Evolutionary conservation across 2,329 filamentous ascomycete genomes (phyloP).

Genomic region (Colletotrichum filicis): DNA sequence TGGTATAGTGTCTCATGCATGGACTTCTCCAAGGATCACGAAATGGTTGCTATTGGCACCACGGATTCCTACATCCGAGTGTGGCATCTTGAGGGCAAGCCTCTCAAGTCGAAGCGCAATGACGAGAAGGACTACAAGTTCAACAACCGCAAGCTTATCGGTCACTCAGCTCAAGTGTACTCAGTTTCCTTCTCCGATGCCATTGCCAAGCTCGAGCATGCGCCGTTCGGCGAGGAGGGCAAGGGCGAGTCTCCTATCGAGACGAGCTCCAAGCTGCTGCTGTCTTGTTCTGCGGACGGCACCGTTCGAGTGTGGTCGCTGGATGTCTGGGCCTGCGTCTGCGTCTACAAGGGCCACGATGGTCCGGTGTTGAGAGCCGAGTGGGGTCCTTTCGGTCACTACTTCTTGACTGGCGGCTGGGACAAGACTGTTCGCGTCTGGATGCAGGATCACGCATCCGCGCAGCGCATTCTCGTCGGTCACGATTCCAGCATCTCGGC

Average conservation of each 20-base stretch:
- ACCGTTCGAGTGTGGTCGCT: constrained; percentile 93
- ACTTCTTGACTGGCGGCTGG: constrained; percentile 88
- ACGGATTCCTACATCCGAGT: constrained; percentile 95
- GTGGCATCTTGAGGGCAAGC: constrained; percentile 89
- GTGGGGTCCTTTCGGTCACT: constrained; percentile 95
- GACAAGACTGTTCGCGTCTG: constrained; percentile 93
- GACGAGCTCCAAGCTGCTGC: constrained; percentile 76
- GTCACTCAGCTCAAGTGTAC: constrained; percentile 91
- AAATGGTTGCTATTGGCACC: constrained; percentile 88
- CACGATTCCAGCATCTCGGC: constrained; percentile 94
- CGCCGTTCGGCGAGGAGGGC: constrained; percentile 63
- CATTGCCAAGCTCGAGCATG: constrained; percentile 65
- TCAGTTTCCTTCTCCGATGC: constrained; percentile 85
- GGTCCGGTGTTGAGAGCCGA: constrained; percentile 88
- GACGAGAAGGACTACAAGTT: constrained; percentile 69
- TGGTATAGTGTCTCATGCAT: constrained; percentile 81
- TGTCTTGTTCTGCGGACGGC: constrained; percentile 89
- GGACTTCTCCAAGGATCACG: constrained; percentile 93
- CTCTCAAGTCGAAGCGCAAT: constrained; percentile 74
- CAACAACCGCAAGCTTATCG: constrained; percentile 79
- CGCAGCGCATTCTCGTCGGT: constrained; percentile 87
- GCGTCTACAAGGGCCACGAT: constrained; percentile 93
- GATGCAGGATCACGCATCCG: constrained; percentile 92
- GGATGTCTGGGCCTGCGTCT: constrained; percentile 90
- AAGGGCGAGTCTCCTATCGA: constrained; percentile 55